These are phyloP conservation scores for Fusarium falciforme DNA, from an alignment of 2,329 filamentous ascomycete species.

Conservation along the genomic window DNA sequence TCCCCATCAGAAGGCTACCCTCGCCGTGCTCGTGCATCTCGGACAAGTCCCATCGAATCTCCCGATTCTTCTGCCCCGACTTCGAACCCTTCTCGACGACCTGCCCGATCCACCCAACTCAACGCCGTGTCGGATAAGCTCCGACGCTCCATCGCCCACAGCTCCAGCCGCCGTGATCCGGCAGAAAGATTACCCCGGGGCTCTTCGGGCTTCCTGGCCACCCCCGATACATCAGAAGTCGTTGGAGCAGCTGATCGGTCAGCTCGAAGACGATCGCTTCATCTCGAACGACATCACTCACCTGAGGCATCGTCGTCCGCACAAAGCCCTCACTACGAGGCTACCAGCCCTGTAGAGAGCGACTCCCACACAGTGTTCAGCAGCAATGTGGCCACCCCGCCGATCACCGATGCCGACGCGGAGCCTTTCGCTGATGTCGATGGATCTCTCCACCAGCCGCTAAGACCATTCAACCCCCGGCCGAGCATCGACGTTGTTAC, in stretches of 20 bases:
- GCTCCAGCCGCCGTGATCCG: slow-evolving; percentile 40
- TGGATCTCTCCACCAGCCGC: slow-evolving; percentile 59
- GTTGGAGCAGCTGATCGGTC: slow-evolving; percentile 47
- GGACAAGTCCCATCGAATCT: slow-evolving; percentile 47
- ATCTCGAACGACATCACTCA: slow-evolving; percentile 57
- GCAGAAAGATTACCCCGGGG: slow-evolving; percentile 41
- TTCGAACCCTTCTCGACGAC: slow-evolving; percentile 39
- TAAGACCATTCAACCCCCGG: slow-evolving; percentile 60
- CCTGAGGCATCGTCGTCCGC: slow-evolving; percentile 57
- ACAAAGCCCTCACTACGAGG: slow-evolving; percentile 56
- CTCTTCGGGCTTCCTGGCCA: slow-evolving; percentile 58
- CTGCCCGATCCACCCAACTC: slow-evolving; percentile 44
- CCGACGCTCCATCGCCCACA: slow-evolving; percentile 48
- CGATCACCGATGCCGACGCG: slow-evolving; percentile 77
- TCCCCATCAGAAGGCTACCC: slow-evolving; percentile 50
- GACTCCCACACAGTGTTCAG: slow-evolving; percentile 71
- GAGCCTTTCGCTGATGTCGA: slow-evolving; percentile 68
- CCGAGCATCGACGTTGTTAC: slow-evolving; percentile 75
- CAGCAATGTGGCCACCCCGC: slow-evolving; percentile 77
- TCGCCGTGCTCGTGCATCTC: slow-evolving; percentile 46
- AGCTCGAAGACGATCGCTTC: slow-evolving; percentile 54
- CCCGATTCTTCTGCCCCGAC: slow-evolving; percentile 39
- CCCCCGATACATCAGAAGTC: slow-evolving; percentile 68
- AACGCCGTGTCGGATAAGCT: slow-evolving; percentile 50
- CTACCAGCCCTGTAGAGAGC: slow-evolving; percentile 64